Evolutionary conservation across 208 protist species (phyloP).

Genomic region (Leishmania amazonensis): DNA sequence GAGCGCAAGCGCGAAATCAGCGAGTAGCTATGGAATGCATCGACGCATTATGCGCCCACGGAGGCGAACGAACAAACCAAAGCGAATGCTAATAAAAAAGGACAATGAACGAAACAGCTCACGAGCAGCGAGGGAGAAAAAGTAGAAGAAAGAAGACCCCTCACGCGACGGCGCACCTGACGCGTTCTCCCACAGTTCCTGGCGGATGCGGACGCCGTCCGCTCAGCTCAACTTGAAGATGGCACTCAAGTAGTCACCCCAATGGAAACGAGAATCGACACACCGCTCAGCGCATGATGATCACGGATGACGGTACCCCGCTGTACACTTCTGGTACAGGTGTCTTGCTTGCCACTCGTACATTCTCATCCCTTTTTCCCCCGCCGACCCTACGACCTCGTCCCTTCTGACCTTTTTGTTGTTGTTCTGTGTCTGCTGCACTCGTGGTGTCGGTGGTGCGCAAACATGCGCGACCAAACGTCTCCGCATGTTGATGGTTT

Average conservation of each 20-base stretch:
- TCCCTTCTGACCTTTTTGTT: background rate
- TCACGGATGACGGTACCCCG: background rate
- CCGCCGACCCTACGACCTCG: background rate
- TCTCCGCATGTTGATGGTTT: background rate
- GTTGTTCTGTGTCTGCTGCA: background rate
- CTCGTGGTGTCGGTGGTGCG: background rate
- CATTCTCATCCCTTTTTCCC: background rate
- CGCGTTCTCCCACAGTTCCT: background rate
- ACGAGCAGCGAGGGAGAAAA: too few species aligned
- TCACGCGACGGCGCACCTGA: background rate
- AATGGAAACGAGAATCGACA: background rate
- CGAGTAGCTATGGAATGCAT: background rate
- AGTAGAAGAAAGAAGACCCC: background rate
- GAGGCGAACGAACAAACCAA: background rate
- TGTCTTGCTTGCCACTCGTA: background rate
- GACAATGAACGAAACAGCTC: background rate
- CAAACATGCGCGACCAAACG: too few species aligned
- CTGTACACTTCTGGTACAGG: too few species aligned
- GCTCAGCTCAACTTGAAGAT: background rate
- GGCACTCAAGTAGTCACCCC: background rate
- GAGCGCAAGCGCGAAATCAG: slow-evolving; percentile 22
- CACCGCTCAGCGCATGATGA: background rate
- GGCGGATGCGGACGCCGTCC: background rate
- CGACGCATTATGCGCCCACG: background rate
- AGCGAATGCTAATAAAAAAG: background rate